Base-by-base conservation (phyloP, 108 stramenopile species). In the Cyclotella baltica region DNA sequence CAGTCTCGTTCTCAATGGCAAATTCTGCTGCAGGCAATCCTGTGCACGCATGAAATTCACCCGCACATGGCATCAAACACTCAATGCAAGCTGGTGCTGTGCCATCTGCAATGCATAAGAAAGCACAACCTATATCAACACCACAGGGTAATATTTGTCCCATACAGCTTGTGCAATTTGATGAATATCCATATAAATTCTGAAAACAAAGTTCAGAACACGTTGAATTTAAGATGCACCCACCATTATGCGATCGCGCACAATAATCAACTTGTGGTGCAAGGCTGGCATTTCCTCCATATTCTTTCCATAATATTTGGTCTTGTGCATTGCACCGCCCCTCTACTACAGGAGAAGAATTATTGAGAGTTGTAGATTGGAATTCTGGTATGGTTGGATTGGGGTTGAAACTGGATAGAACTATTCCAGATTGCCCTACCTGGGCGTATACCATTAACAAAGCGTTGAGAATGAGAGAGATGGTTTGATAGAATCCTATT, bases 361-460 rank as follows among this genome's bases (percentile, higher is more conserved):
- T 63, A 30, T 34, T 64, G 50, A 23, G 1, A 56, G 29, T 43
- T 18, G 50, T 15, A 56, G 38, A 27, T 62, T 37, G 31, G 43
- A 34, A 27, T 40, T 28, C 56, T 38, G 10, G 31, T 23, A 22
- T 46, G 35, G 18, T 23, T 56, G 13, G 40, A 1, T 48, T 25
- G 6, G 81, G 81, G 68, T 77, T 72, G 28, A 48, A 64, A 69
- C 59, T 78, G 28, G 56, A 62, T 47, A 71, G 75, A 76, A 86
- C 80, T 27, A 83, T 73, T 2, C 67, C 85, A 0, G 78, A 80
- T 23, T 76, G 20, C 10, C 85, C 77, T 29, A 86, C 23, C 22
- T 86, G 85, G 25, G 85, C 85, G 47, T 86, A 86, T 0, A 83
- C 29, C 82, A 86, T 79, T 15, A 86, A 63, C 4, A 69, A 73